A percentile compares a stretch with the other conserved stretches of the same genome.
phyloP scores from a whole-genome alignment of 1,284 basidiomycete species.

The Porodaedalea pini region DNA sequence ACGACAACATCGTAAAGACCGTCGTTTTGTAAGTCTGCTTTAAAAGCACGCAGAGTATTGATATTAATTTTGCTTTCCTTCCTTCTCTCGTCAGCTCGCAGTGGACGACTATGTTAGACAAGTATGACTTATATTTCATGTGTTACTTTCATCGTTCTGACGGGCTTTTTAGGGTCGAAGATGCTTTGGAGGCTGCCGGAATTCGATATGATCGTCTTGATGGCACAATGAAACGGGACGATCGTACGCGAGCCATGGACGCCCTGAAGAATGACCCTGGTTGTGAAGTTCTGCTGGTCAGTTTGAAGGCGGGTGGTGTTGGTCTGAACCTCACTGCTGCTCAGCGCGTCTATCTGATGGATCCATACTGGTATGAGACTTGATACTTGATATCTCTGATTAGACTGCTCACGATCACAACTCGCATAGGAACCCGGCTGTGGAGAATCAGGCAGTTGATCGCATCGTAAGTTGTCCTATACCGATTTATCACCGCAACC shows the following conservation, averaged over 20 bases:
- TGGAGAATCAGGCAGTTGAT: conserved; percentile 94
- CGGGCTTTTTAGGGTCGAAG: conserved; percentile 62
- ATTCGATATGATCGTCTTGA: conserved; percentile 91
- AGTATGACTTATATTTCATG: conserved; percentile 44
- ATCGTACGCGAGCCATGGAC: conserved; percentile 87
- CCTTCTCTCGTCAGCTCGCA: conserved; percentile 61
- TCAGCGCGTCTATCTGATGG: conserved; percentile 89
- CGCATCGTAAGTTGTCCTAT: conserved; percentile 61
- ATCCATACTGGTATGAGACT: conserved; percentile 81
- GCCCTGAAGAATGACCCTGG: conserved; percentile 79
- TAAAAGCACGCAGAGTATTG: conserved; percentile 5
- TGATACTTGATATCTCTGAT: conserved; percentile 7
- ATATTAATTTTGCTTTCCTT: conserved; percentile 12
- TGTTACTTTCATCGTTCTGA: conserved; percentile 20
- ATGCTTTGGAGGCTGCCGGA: conserved; percentile 75
- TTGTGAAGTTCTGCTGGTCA: conserved; percentile 92
- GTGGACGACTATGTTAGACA: conserved; percentile 95
- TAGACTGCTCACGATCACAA: not conserved
- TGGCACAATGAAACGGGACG: conserved; percentile 95
- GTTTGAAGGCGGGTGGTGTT: conserved; percentile 94
- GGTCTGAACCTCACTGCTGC: conserved; percentile 93
- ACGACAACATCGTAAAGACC: conserved; percentile 74
- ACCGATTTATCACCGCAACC: conserved; percentile 19
- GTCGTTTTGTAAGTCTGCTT: conserved; percentile 79
- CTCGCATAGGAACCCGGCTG: conserved; percentile 84